Conservation (phyloP, 208 protist species). For the Novymonas esmeraldas region DNA sequence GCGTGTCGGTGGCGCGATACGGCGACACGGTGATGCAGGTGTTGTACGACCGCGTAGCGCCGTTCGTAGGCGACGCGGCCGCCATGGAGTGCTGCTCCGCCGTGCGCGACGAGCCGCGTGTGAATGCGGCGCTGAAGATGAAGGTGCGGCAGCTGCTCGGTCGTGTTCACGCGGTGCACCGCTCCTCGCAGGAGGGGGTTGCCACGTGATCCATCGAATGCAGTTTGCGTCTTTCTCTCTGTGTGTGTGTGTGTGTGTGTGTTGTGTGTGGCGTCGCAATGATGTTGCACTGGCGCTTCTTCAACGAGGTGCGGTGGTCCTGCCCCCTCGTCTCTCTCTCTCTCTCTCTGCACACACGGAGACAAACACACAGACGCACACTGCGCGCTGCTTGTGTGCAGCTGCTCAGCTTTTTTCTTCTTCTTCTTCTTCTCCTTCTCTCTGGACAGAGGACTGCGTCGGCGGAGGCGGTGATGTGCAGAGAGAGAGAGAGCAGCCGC, state of each 20-base stretch:
- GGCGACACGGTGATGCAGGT: slow-evolving; percentile 48
- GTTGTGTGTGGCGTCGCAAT: neutral
- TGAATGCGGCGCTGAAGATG: slow-evolving; percentile 63
- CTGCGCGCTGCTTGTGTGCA: neutral
- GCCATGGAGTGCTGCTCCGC: slow-evolving; percentile 50
- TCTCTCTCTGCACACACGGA: neutral
- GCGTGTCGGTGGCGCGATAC: slow-evolving; percentile 26
- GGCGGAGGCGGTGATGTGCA: too few relatives aligned
- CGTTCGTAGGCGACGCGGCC: slow-evolving; percentile 41
- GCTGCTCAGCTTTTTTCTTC: neutral
- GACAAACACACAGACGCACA: neutral
- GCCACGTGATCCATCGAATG: too few relatives aligned
- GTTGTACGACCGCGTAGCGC: slow-evolving; percentile 47
- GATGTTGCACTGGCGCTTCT: neutral
- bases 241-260: too few relatives aligned
- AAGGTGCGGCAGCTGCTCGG: slow-evolving; percentile 53
- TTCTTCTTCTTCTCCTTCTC: too few relatives aligned
- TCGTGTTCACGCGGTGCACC: slow-evolving; percentile 21
- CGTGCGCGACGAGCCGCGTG: slow-evolving; percentile 50
- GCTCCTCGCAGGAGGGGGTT: too few relatives aligned
- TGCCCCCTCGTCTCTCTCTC: neutral
- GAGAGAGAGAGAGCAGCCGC: too few relatives aligned
- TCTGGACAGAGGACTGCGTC: neutral
- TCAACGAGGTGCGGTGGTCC: too few relatives aligned
- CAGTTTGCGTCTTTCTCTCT: too few relatives aligned